A percentile compares a stretch with the other conserved stretches of the same genome.
Evolutionary conservation across 2,329 filamentous ascomycete species (phyloP).

Genomic region (Esteya vermicola): DNA sequence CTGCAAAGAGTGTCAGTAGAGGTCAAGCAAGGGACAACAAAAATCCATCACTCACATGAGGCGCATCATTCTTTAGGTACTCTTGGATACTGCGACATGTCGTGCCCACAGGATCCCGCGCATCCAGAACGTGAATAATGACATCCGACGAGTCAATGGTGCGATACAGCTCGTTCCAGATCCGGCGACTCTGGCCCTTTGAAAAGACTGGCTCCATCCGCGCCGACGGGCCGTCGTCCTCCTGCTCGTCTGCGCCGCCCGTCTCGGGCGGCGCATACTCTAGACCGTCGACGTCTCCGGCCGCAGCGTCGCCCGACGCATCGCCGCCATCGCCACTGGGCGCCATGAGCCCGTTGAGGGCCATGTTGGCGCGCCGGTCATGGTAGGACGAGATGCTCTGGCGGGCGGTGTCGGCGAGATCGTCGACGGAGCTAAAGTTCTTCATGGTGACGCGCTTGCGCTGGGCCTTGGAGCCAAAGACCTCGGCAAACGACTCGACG

Average conservation of each 20-base stretch:
- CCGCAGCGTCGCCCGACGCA: slow-evolving; percentile 40
- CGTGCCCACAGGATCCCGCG: slow-evolving; percentile 78
- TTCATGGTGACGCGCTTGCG: slow-evolving; percentile 62
- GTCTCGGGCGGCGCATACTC: slow-evolving; percentile 15
- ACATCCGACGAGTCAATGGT: slow-evolving; percentile 92
- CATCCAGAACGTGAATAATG: slow-evolving; percentile 86
- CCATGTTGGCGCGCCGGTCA: slow-evolving; percentile 46
- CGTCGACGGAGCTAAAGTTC: slow-evolving; percentile 64
- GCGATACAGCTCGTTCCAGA: slow-evolving; percentile 76
- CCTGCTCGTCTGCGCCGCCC: slow-evolving; percentile 9
- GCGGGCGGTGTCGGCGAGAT: slow-evolving; percentile 66
- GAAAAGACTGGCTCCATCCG: slow-evolving; percentile 76
- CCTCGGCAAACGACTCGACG: slow-evolving; percentile 53
- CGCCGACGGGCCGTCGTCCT: slow-evolving; percentile 25
- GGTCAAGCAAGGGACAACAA: background rate
- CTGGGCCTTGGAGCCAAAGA: slow-evolving; percentile 88
- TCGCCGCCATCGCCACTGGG: slow-evolving; percentile 33
- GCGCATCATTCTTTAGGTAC: slow-evolving; percentile 82
- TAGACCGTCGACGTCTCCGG: slow-evolving; percentile 29
- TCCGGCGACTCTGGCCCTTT: slow-evolving; percentile 89
- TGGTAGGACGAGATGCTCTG: slow-evolving; percentile 72
- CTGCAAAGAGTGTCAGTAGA: background rate
- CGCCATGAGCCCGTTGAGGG: slow-evolving; percentile 57
- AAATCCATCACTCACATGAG: slow-evolving; percentile 35
- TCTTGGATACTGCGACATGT: slow-evolving; percentile 84